These are phyloP conservation scores for Stenogyne calaminthoides DNA, from an alignment of 305 asterid species.

Conservation along the genomic window DNA sequence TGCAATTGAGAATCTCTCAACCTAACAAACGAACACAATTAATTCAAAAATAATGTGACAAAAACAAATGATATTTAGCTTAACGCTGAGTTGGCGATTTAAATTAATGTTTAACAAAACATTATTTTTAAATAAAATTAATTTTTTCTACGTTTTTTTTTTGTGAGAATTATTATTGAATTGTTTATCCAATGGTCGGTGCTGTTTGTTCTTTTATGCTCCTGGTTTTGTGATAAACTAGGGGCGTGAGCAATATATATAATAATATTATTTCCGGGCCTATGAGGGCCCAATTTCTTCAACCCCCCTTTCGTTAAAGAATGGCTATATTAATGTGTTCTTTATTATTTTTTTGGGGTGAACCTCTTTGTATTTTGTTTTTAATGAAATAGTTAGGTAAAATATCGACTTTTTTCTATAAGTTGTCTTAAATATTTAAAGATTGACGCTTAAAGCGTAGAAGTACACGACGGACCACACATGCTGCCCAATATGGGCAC, in stretches of 20 bases:
- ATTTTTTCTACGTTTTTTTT: slow-evolving; percentile 12
- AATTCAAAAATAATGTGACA: slow-evolving; percentile 3
- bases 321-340: background rate
- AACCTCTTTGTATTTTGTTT: background rate
- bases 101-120: background rate
- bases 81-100: slow-evolving; percentile 22
- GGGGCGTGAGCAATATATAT: slow-evolving; percentile 19
- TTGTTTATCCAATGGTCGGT: slow-evolving; percentile 28
- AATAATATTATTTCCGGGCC: background rate
- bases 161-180: slow-evolving; percentile 16
- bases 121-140: background rate
- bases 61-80: background rate
- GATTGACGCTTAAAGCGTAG: slow-evolving; percentile 3
- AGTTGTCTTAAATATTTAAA: background rate
- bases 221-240: slow-evolving; percentile 35
- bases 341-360: background rate
- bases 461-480: slow-evolving; percentile 1
- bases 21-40: slow-evolving; percentile 22
- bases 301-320: background rate
- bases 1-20: background rate
- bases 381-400: background rate
- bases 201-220: slow-evolving; percentile 10
- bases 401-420: background rate
- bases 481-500: background rate
- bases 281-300: background rate